Evolutionary conservation across 305 asterid species (phyloP), one percentile per base, ranked within the genome.

Genomic region (Solanum hybrid): DNA sequence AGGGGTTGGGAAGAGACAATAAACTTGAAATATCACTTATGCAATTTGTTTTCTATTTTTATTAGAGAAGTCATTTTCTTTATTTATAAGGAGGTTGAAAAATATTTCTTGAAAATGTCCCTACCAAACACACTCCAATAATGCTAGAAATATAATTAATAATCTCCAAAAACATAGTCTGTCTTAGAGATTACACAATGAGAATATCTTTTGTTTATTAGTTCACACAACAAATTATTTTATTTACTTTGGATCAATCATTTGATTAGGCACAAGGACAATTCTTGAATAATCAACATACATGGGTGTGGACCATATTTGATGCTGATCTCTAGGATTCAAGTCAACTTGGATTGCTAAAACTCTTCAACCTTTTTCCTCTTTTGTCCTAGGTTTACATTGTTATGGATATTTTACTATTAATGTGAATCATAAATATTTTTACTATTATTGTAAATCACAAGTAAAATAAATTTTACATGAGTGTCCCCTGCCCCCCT

Each of bases 261-360:
- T 40, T 40, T 40, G 69, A 81, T 40, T 40, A 40, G 14, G 56
- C 56, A 42, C 56, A 42, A 42, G 56, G 86, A 14, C 69, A 8
- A 80, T 80, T 40, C 38, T 82, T 29, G 38, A 82, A 82, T 15
- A 42, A 45, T 82, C 87, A 82, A 45, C 73, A 45, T 38, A 42
- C 87, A 45, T 32, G 34, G 34, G 6, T 32, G 34, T 32, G 34
- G 34, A 32, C 34, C 34, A 32, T 8, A 42, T 82, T 45, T 77
- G 89, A 88, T 76, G 26, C 26, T 75, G 85, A 88, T 42, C 73
- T 27, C n/a, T 51, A 45, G 69, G 69, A 85, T 78, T 31, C 56
- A 11, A 42, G 56, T 11, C 89, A 89, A 69, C 66, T 89, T 85
- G 66, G 89, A 89, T 60, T 45, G 64, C 45, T 36, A 66, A 80